A percentile compares a stretch with the other conserved stretches of the same genome.
phyloP scores from a whole-genome alignment of 1,284 basidiomycete genomes.

The Thelephora terrestris region DNA sequence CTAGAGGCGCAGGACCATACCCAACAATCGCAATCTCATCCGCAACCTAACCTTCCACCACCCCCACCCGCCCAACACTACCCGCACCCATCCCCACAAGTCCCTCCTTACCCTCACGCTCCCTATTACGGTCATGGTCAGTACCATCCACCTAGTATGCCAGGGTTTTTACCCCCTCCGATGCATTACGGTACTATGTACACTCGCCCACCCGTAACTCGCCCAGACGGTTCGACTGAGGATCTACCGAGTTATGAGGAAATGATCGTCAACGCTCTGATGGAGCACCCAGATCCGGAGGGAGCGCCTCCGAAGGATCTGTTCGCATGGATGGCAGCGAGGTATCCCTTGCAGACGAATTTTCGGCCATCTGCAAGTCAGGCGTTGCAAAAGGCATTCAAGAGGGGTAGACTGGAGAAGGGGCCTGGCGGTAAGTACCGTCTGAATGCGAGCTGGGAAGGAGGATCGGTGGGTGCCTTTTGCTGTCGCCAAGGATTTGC shows the following conservation, averaged over 20 bases:
- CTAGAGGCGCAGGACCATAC: slow-evolving; percentile 6
- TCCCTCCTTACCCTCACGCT: slow-evolving; percentile 43
- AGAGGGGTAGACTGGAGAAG: slow-evolving; percentile 67
- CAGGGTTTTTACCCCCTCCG: slow-evolving; percentile 17
- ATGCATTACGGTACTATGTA: slow-evolving; percentile 4
- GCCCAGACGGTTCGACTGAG: slow-evolving; percentile 31
- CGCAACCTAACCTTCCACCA: slow-evolving; percentile 7
- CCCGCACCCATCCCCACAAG: slow-evolving; percentile 26
- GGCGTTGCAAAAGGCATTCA: slow-evolving; percentile 73
- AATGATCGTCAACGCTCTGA: slow-evolving; percentile 73
- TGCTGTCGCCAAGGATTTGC: not conserved
- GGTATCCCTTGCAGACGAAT: slow-evolving; percentile 76
- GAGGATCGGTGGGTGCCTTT: slow-evolving; percentile 57
- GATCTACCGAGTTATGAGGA: slow-evolving; percentile 78
- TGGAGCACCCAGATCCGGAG: slow-evolving; percentile 51
- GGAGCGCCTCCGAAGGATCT: slow-evolving; percentile 71
- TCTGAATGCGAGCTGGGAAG: slow-evolving; percentile 65
- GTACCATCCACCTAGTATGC: slow-evolving; percentile 12
- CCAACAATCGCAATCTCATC: slow-evolving; percentile 1
- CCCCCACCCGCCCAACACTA: slow-evolving; percentile 24
- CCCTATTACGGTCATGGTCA: slow-evolving; percentile 40
- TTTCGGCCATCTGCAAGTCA: slow-evolving; percentile 78
- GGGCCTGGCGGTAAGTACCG: slow-evolving; percentile 58
- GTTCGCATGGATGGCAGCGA: slow-evolving; percentile 68
- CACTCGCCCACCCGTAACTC: slow-evolving; percentile 16